A percentile compares a stretch with the other conserved stretches of the same genome.
These are phyloP conservation scores for Magnusiomyces ingens DNA, from an alignment of 1,139 yeast genomes.

Conservation along the genomic window DNA sequence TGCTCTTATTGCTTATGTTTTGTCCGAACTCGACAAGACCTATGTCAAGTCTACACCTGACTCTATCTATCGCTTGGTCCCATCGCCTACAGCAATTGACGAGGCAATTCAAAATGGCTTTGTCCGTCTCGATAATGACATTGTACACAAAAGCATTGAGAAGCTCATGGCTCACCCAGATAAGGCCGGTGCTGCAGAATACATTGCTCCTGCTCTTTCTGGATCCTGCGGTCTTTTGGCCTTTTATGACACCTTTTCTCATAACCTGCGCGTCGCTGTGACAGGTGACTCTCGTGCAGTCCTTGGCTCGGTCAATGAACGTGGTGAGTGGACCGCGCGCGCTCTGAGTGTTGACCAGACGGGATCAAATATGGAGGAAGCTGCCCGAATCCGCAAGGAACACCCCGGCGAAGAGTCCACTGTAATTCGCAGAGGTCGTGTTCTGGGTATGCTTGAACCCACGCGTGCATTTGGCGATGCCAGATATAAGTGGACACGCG, in stretches of 20 bases:
- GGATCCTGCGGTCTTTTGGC: slow-evolving; percentile 92
- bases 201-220: slow-evolving; percentile 85
- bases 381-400: slow-evolving; percentile 70
- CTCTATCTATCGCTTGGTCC: slow-evolving; percentile 42
- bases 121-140: slow-evolving; percentile 74
- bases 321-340: slow-evolving; percentile 77
- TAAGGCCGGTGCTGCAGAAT: slow-evolving; percentile 58
- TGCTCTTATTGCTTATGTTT: slow-evolving; percentile 65
- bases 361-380: slow-evolving; percentile 86
- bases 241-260: slow-evolving; percentile 72
- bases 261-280: slow-evolving; percentile 78
- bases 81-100: slow-evolving; percentile 64
- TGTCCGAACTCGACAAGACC: slow-evolving; percentile 66
- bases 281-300: slow-evolving; percentile 96
- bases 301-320: slow-evolving; percentile 56
- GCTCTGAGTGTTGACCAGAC: slow-evolving; percentile 91
- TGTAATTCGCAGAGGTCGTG: slow-evolving; percentile 72
- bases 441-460: slow-evolving; percentile 92
- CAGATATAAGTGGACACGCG: slow-evolving; percentile 74
- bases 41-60: slow-evolving; percentile 39
- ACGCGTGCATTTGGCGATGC: slow-evolving; percentile 97
- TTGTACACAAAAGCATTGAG: slow-evolving; percentile 69
- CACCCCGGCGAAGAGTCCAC: slow-evolving; percentile 89
- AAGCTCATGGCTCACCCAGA: slow-evolving; percentile 56
- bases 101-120: slow-evolving; percentile 79